Evolutionary conservation across 106 monocot genomes (phyloP).

Genomic region (Apostasia shenzhenica): DNA sequence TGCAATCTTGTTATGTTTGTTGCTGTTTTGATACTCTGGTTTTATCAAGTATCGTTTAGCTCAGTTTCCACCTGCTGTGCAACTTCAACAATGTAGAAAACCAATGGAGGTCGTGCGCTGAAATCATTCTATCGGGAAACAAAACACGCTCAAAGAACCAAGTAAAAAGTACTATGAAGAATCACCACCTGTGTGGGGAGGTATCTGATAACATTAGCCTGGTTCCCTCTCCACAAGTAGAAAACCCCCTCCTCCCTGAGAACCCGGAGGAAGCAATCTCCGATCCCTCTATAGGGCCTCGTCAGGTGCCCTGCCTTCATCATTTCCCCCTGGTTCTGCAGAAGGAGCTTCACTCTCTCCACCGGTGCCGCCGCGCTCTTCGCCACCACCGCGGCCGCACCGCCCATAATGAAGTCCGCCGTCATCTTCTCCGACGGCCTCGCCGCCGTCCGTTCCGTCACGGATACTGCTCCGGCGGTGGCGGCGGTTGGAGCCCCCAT

Average conservation of each 20-base stretch:
- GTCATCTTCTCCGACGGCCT: constrained; percentile 38
- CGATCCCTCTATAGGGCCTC: constrained; percentile 62
- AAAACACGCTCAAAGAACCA: background rate
- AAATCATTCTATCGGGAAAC: background rate
- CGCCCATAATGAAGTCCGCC: constrained; percentile 77
- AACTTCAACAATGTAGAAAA: too few species aligned
- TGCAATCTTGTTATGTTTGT: too few species aligned
- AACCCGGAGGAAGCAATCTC: constrained; percentile 60
- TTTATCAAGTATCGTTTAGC: too few species aligned
- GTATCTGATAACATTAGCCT: constrained; percentile 92
- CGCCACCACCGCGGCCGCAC: constrained; percentile 46
- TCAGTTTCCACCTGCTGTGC: too few species aligned
- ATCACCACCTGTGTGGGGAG: constrained; percentile 83
- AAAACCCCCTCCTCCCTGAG: constrained; percentile 67
- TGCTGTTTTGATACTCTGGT: too few species aligned
- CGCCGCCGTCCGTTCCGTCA: background rate
- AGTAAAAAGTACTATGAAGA: background rate
- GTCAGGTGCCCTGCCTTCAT: constrained; percentile 44
- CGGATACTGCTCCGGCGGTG: background rate
- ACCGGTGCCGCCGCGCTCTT: constrained; percentile 90
- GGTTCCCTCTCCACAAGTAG: constrained; percentile 81
- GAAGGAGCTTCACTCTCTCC: constrained; percentile 87
- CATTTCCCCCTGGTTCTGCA: constrained; percentile 94
- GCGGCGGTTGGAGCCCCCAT: background rate
- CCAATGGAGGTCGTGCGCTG: too few species aligned